phyloP scores from a whole-genome alignment of 768 basidiomycete genomes.

The Russula dissimulans region DNA sequence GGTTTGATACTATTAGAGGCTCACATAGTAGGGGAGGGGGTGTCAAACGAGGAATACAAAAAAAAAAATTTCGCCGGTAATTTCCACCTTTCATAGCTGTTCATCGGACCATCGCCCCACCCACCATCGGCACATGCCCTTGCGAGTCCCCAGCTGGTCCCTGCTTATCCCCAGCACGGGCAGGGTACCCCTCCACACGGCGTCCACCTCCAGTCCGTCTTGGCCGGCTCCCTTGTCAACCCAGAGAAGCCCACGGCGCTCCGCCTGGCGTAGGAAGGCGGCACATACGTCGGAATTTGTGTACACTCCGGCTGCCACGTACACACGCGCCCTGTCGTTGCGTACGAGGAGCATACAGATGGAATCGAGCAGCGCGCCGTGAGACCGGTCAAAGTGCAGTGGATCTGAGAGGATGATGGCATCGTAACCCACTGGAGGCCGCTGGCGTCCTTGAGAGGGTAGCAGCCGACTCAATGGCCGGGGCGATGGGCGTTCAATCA shows the following conservation, averaged over 20 bases:
- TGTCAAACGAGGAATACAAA: neutral
- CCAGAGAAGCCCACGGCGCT: slow-evolving; percentile 34
- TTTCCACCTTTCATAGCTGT: neutral
- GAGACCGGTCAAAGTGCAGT: slow-evolving; percentile 57
- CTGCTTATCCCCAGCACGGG: slow-evolving; percentile 34
- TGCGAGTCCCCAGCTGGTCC: slow-evolving; percentile 40
- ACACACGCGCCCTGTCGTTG: slow-evolving; percentile 34
- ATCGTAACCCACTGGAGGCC: slow-evolving; percentile 35
- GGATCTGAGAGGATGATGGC: slow-evolving; percentile 62
- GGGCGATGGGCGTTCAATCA: slow-evolving; percentile 1
- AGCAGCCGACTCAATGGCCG: neutral
- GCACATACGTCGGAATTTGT: slow-evolving; percentile 45
- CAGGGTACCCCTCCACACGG: slow-evolving; percentile 22
- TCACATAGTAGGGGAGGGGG: neutral
- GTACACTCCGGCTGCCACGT: slow-evolving; percentile 59
- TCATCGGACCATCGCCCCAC: slow-evolving; percentile 38
- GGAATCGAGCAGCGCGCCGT: slow-evolving; percentile 46
- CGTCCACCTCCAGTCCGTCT: slow-evolving; percentile 25
- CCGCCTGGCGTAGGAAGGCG: slow-evolving; percentile 38
- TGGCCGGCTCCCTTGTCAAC: slow-evolving; percentile 28
- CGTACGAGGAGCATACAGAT: slow-evolving; percentile 40
- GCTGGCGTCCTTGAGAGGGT: neutral
- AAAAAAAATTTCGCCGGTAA: neutral
- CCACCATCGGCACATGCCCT: slow-evolving; percentile 57
- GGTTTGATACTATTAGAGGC: neutral